Percentiles rank a stretch among this genome's conserved stretches.
Conservation (phyloP, 2,329 filamentous ascomycete genomes). For the Colletotrichum caudatum region DNA sequence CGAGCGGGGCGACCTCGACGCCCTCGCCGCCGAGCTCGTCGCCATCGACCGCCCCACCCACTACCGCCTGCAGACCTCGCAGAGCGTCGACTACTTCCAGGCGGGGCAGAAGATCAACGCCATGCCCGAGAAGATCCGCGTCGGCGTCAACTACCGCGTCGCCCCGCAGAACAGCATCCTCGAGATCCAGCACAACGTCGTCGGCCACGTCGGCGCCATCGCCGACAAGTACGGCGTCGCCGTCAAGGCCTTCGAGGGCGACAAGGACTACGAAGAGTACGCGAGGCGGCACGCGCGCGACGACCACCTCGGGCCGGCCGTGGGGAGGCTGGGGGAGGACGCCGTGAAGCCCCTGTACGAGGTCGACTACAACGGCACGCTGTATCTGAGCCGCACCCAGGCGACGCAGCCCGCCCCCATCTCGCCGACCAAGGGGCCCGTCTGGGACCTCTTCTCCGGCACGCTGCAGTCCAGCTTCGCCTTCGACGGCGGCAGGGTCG, state of each 20-base stretch:
- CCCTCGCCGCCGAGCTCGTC: conserved; percentile 47
- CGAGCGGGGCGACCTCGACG: conserved; percentile 47
- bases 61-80: conserved; percentile 35
- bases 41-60: conserved; percentile 28
- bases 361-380: conserved; percentile 35
- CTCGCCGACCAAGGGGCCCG: conserved; percentile 23
- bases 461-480: conserved; percentile 36
- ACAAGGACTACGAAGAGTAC: conserved; percentile 27
- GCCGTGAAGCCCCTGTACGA: conserved; percentile 28
- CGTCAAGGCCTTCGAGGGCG: conserved; percentile 30
- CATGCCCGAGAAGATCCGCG: conserved; percentile 35
- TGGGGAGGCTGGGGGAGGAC: not conserved
- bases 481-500: conserved; percentile 31
- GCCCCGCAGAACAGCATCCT: conserved; percentile 39
- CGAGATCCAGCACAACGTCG: conserved; percentile 40
- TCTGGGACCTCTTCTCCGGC: conserved; percentile 36
- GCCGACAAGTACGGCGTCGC: conserved; percentile 35
- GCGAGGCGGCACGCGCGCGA: not conserved
- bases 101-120: conserved; percentile 40
- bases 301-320: no score
- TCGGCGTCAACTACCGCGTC: conserved; percentile 38
- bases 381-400: conserved; percentile 30
- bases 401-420: conserved; percentile 34
- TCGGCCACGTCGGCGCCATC: conserved; percentile 17
- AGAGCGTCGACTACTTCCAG: conserved; percentile 40